Conservation (phyloP, 306 rosid species). For the Argentina anserina region DNA sequence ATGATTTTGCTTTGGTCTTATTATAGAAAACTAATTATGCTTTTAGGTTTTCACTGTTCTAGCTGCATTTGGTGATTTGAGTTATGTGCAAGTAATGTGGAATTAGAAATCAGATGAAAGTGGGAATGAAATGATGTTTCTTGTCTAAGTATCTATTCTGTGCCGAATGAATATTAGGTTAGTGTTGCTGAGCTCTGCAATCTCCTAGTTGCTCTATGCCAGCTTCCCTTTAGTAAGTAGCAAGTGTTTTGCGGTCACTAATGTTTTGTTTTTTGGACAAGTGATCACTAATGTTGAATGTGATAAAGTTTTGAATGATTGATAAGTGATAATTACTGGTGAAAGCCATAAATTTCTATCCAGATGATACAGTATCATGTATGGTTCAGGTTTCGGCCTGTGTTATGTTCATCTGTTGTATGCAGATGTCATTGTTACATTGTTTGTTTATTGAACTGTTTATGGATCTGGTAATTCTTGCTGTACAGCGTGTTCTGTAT, state of each 20-base stretch:
- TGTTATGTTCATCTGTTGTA: not conserved
- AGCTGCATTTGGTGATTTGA: not conserved
- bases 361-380: not conserved
- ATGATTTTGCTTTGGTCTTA: not conserved
- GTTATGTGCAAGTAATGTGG: no score
- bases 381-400: not conserved
- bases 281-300: not conserved
- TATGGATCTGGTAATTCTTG: slow-evolving; percentile 20
- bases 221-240: not conserved
- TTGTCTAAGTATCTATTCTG: no score
- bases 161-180: not conserved
- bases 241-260: not conserved
- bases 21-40: not conserved
- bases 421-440: not conserved
- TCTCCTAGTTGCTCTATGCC: not conserved
- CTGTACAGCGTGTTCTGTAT: slow-evolving; percentile 74
- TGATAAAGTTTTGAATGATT: not conserved
- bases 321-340: not conserved
- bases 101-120: no score
- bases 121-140: no score
- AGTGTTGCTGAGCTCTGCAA: not conserved
- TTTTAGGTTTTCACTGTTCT: not conserved
- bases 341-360: not conserved
- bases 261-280: no score
- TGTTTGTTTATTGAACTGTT: not conserved